Conservation (phyloP, 768 basidiomycete species). For the Psilocybe cubensis region DNA sequence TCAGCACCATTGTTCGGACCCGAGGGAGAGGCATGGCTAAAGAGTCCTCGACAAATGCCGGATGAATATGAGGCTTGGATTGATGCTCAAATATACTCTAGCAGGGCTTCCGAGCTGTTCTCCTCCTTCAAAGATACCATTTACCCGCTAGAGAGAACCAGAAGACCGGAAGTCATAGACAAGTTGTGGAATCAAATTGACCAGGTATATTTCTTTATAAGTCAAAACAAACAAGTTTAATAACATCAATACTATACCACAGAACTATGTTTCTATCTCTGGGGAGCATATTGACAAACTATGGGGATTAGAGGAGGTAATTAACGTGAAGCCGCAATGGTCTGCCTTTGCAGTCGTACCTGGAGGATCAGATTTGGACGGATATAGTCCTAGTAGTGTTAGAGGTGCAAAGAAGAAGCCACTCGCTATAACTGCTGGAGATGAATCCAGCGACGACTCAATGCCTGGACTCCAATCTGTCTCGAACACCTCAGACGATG, state of each 20-base stretch:
- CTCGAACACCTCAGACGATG: slow-evolving; percentile 60
- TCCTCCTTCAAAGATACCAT: slow-evolving; percentile 58
- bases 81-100: slow-evolving; percentile 68
- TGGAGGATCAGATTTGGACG: slow-evolving; percentile 34
- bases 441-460: slow-evolving; percentile 42
- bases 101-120: slow-evolving; percentile 53
- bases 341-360: slow-evolving; percentile 39
- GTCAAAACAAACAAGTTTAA: too few relatives aligned
- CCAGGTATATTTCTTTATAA: slow-evolving; percentile 40
- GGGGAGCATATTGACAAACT: slow-evolving; percentile 62
- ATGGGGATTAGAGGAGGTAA: slow-evolving; percentile 62
- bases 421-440: slow-evolving; percentile 55
- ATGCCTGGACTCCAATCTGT: slow-evolving; percentile 74
- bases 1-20: slow-evolving; percentile 63
- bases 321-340: slow-evolving; percentile 64
- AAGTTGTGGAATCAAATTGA: slow-evolving; percentile 70
- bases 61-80: slow-evolving; percentile 68
- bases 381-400: slow-evolving; percentile 17
- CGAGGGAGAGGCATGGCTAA: slow-evolving; percentile 57
- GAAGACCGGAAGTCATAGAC: slow-evolving; percentile 50
- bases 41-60: slow-evolving; percentile 53
- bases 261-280: slow-evolving; percentile 64
- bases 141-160: slow-evolving; percentile 61
- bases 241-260: background rate
- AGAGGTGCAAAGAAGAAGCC: slow-evolving; percentile 38